Conservation (phyloP, 192 early-diverging fungal species). For the Spinellus fusiger region DNA sequence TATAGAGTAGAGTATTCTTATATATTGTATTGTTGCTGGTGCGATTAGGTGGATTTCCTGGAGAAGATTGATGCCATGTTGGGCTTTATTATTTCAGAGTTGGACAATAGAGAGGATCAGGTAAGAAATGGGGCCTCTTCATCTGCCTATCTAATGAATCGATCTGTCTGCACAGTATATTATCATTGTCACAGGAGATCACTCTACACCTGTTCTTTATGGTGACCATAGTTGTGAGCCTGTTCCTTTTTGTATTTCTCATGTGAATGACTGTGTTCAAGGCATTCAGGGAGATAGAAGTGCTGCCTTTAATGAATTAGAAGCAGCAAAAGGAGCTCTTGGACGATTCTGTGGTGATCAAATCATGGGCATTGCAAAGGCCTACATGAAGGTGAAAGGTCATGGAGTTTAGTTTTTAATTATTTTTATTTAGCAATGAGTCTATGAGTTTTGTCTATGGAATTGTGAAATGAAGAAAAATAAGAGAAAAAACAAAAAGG, state of each 20-base stretch:
- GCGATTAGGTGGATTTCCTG: neutral
- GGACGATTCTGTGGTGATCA: slow-evolving; percentile 23
- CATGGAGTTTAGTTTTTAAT: neutral
- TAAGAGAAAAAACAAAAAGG: too few relatives aligned
- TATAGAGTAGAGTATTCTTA: neutral
- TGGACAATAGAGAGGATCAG: neutral
- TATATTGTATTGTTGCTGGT: too few relatives aligned
- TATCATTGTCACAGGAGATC: slow-evolving; percentile 27
- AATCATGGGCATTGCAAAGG: slow-evolving; percentile 11
- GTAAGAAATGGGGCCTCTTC: neutral
- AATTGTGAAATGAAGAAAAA: too few relatives aligned
- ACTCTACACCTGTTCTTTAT: slow-evolving; percentile 27
- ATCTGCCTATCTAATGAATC: neutral
- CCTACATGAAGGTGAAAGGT: slow-evolving; percentile 4
- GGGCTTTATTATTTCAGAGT: neutral
- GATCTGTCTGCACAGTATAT: slow-evolving; percentile 7
- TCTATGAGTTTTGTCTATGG: neutral
- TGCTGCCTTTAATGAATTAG: slow-evolving; percentile 12
- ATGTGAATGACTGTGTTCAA: neutral
- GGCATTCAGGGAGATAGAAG: slow-evolving; percentile 1
- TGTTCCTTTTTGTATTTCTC: slow-evolving; percentile 20
- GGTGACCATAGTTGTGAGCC: slow-evolving; percentile 33
- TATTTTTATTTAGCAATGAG: neutral
- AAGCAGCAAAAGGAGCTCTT: slow-evolving; percentile 6
- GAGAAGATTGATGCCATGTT: slow-evolving; percentile 15